Evolutionary conservation across 345 rosid genomes (phyloP).

Genomic region (Acer campestre): DNA sequence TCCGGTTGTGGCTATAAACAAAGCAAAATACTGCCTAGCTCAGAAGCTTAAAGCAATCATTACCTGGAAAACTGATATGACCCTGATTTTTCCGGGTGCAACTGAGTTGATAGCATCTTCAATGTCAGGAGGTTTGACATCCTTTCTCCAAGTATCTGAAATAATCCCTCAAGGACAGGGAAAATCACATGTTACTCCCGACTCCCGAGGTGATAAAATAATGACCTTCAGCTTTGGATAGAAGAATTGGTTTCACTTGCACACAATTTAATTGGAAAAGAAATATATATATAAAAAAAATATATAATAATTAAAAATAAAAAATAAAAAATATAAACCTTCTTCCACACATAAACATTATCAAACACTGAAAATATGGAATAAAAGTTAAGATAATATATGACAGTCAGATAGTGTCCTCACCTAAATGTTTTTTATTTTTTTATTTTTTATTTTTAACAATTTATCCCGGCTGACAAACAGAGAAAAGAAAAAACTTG

Average conservation of each 20-base stretch:
- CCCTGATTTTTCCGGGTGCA: conserved; percentile 72
- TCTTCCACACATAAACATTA: not conserved
- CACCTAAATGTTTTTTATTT: not conserved
- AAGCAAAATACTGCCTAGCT: not conserved
- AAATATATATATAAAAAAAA: not conserved
- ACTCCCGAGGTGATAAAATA: not conserved
- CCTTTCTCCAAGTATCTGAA: conserved; percentile 91
- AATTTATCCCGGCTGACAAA: not conserved
- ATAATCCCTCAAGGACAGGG: conserved; percentile 6
- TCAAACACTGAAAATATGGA: not conserved
- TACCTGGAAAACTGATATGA: conserved; percentile 74
- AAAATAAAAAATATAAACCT: not conserved
- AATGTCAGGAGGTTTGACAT: conserved; percentile 57
- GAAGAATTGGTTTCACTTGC: not conserved
- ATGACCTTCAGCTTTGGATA: not conserved
- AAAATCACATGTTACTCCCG: conserved; percentile 9
- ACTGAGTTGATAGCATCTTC: conserved; percentile 63
- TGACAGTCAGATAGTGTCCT: not conserved
- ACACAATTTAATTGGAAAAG: not conserved
- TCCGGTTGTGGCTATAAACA: not conserved
- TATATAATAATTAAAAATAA: not conserved
- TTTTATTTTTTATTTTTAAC: too few species aligned
- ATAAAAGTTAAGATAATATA: not conserved
- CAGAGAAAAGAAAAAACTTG: not conserved
- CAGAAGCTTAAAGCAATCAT: conserved; percentile 13